phyloP scores from a whole-genome alignment of 441 rosid species.

The Eutrema salsugineum region DNA sequence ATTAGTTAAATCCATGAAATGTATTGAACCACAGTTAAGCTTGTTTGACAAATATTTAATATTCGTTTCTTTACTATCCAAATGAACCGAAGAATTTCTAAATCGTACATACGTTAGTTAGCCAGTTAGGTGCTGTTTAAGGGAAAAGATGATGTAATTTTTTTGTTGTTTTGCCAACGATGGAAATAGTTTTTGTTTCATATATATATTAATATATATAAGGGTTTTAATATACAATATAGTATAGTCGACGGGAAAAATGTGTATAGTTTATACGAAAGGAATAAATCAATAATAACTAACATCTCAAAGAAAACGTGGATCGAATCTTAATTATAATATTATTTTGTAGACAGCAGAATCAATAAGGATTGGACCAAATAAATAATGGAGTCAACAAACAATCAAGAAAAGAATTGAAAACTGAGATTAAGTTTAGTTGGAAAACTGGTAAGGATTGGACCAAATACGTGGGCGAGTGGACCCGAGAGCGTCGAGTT shows the following conservation, averaged over 20 bases:
- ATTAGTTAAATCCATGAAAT: background rate
- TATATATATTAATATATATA: no score
- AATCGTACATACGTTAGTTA: no score
- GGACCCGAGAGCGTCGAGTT: slow-evolving; percentile 23
- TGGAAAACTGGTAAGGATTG: background rate
- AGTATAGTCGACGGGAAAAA: no score
- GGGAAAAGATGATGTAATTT: no score
- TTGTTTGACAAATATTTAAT: background rate
- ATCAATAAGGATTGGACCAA: background rate
- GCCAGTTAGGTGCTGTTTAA: no score
- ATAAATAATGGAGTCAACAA: slow-evolving; percentile 17
- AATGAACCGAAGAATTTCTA: no score
- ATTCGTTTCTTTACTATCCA: no score
- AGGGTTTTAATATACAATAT: no score
- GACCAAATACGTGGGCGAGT: slow-evolving; percentile 25
- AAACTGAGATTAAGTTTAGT: no score
- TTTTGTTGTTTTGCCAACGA: no score
- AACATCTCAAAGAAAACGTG: slow-evolving; percentile 9
- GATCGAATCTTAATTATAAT: background rate
- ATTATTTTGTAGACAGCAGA: background rate
- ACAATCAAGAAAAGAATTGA: background rate
- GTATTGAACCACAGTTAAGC: background rate
- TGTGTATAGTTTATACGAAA: no score
- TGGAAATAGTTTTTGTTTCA: no score
- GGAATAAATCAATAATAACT: background rate